A percentile compares a stretch with the other conserved stretches of the same genome.
These are phyloP conservation scores for Fusarium mexicanum DNA, from an alignment of 2,329 filamentous ascomycete genomes.

Conservation along the genomic window DNA sequence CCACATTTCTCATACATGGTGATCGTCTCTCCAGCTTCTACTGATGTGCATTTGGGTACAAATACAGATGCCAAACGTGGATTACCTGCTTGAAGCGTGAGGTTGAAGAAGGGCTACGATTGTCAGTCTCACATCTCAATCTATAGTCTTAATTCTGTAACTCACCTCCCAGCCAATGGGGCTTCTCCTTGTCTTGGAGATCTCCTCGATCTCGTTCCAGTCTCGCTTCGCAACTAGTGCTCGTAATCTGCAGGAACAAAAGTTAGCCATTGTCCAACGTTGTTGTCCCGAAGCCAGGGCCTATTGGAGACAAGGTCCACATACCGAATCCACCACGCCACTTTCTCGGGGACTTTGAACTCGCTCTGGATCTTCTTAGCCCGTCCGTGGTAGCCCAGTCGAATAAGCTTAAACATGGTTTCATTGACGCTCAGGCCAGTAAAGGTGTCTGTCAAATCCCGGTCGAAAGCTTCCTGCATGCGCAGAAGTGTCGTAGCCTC, in stretches of 20 bases:
- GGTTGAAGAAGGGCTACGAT: slow-evolving; percentile 85
- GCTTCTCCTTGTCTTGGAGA: slow-evolving; percentile 80
- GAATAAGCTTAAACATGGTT: slow-evolving; percentile 88
- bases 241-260: slow-evolving; percentile 67
- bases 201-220: slow-evolving; percentile 92
- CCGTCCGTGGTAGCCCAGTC: slow-evolving; percentile 82
- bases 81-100: slow-evolving; percentile 88
- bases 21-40: slow-evolving; percentile 75
- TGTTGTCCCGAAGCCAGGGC: slow-evolving; percentile 9
- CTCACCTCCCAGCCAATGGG: slow-evolving; percentile 96
- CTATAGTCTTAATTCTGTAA: slow-evolving; percentile 20
- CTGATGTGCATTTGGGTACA: slow-evolving; percentile 83
- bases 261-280: slow-evolving; percentile 31
- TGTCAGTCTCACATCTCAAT: slow-evolving; percentile 24
- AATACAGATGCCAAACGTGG: slow-evolving; percentile 84
- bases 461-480: slow-evolving; percentile 88
- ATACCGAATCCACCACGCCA: slow-evolving; percentile 83
- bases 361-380: slow-evolving; percentile 90
- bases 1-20: slow-evolving; percentile 98
- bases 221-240: slow-evolving; percentile 90
- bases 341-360: slow-evolving; percentile 92
- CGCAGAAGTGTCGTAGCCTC: slow-evolving; percentile 83
- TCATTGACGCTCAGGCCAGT: slow-evolving; percentile 88
- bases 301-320: slow-evolving; percentile 39
- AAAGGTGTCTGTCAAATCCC: slow-evolving; percentile 81